Conservation (phyloP, 768 basidiomycete genomes). For the Suillus sp. region DNA sequence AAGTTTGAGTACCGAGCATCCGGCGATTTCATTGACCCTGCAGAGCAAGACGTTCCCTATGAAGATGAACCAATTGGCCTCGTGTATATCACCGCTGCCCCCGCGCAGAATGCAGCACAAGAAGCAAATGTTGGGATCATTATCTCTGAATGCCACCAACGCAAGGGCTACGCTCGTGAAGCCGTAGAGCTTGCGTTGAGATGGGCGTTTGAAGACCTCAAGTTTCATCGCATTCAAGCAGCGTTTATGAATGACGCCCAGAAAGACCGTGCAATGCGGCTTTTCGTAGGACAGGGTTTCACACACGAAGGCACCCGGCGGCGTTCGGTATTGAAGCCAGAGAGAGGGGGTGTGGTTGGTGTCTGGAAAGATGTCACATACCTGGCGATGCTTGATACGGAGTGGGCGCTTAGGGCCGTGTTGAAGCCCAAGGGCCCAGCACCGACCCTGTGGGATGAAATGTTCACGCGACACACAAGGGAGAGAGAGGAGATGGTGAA, state of each 20-base stretch:
- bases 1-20: accelerated
- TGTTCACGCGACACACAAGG: constrained; percentile 55
- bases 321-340: constrained; percentile 50
- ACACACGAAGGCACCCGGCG: constrained; percentile 64
- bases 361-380: constrained; percentile 64
- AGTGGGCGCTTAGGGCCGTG: constrained; percentile 48
- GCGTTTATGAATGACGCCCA: constrained; percentile 47
- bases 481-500: constrained; percentile 58
- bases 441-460: constrained; percentile 60
- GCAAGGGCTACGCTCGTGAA: constrained; percentile 46
- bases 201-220: constrained; percentile 44
- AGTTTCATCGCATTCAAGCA: constrained; percentile 38
- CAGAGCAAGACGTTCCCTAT: neutral
- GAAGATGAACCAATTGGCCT: constrained; percentile 19
- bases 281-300: constrained; percentile 57
- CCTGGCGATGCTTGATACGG: constrained; percentile 61
- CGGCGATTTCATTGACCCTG: neutral
- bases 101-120: constrained; percentile 24
- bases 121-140: constrained; percentile 63
- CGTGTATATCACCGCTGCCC: constrained; percentile 29
- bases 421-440: constrained; percentile 26
- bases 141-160: constrained; percentile 39
- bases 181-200: constrained; percentile 48
- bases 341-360: constrained; percentile 35
- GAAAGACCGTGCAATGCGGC: constrained; percentile 44